Conservation (phyloP, 2,329 filamentous ascomycete genomes). For the Ceratocystis ficicola region DNA sequence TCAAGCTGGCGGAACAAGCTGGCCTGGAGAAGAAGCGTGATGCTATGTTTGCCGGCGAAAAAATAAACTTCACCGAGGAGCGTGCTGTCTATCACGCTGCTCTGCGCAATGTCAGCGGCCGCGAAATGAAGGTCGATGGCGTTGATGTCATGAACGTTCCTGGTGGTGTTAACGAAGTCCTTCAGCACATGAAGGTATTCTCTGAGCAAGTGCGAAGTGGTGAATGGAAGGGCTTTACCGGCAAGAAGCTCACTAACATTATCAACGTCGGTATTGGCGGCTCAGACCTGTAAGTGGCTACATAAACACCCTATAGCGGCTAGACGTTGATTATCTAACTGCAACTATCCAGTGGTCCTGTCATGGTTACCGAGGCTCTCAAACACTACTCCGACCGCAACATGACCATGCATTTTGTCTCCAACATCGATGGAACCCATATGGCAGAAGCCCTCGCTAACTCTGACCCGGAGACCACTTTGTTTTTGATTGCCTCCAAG, state of each 20-base stretch:
- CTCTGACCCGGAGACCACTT: conserved; percentile 93
- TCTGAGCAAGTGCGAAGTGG: conserved; percentile 88
- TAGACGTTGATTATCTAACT: conserved; percentile 22
- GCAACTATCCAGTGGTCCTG: conserved; percentile 57
- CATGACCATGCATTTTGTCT: conserved; percentile 92
- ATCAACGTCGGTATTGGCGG: conserved; percentile 97
- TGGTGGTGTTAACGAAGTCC: conserved; percentile 77
- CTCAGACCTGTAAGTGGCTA: conserved; percentile 75
- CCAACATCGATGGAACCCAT: conserved; percentile 98
- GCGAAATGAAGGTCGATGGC: conserved; percentile 74
- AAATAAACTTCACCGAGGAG: conserved; percentile 98
- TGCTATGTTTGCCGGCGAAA: conserved; percentile 92
- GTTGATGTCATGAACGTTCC: conserved; percentile 83
- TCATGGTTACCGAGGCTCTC: conserved; percentile 97
- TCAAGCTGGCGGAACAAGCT: conserved; percentile 85
- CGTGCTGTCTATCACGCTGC: conserved; percentile 93
- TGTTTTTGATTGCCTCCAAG: conserved; percentile 97
- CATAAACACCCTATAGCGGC: conserved; percentile 25
- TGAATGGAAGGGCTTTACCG: conserved; percentile 92
- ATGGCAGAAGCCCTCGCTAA: conserved; percentile 81
- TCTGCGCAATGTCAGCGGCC: conserved; percentile 76
- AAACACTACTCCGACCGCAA: conserved; percentile 83
- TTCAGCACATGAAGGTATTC: conserved; percentile 98
- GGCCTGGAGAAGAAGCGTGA: conserved; percentile 86
- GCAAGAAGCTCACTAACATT: conserved; percentile 93